Conservation (phyloP, 2,329 filamentous ascomycete genomes). For the Trichoderma koningiopsis region DNA sequence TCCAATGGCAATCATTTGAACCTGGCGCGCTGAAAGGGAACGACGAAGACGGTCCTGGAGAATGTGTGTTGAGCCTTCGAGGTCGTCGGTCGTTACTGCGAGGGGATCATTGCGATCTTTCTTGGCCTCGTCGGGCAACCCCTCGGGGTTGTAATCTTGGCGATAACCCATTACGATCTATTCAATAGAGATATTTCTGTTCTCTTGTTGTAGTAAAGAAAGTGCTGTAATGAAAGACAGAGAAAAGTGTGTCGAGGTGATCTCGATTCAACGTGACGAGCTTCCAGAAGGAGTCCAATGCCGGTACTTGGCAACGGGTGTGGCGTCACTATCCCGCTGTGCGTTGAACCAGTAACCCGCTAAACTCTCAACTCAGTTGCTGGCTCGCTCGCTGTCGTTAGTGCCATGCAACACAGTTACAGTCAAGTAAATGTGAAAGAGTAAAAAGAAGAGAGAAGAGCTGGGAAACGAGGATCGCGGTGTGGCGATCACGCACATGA, state of each 20-base stretch:
- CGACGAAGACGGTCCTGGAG: slow-evolving; percentile 53
- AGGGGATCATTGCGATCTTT: slow-evolving; percentile 1
- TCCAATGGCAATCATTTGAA: slow-evolving; percentile 68
- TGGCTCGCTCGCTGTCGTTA: background rate
- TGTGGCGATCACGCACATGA: slow-evolving; percentile 7
- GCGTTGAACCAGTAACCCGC: background rate
- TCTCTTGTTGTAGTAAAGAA: background rate
- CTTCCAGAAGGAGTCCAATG: slow-evolving; percentile 18
- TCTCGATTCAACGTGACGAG: background rate
- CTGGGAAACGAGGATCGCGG: background rate
- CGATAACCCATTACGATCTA: slow-evolving; percentile 5
- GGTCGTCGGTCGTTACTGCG: slow-evolving; percentile 12
- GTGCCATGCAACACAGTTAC: background rate
- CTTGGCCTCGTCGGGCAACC: slow-evolving; percentile 5
- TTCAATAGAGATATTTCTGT: background rate
- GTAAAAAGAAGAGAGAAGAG: background rate
- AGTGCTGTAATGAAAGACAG: background rate
- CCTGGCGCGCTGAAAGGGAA: slow-evolving; percentile 61
- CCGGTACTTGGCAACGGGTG: slow-evolving; percentile 17
- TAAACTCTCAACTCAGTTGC: background rate
- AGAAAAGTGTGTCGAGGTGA: background rate
- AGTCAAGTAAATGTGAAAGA: background rate
- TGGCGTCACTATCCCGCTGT: slow-evolving; percentile 18
- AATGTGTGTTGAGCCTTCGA: slow-evolving; percentile 26
- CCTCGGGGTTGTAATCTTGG: slow-evolving; percentile 3